Evolutionary conservation across 768 basidiomycete species (phyloP).

Genomic region (Trametes coccinea): DNA sequence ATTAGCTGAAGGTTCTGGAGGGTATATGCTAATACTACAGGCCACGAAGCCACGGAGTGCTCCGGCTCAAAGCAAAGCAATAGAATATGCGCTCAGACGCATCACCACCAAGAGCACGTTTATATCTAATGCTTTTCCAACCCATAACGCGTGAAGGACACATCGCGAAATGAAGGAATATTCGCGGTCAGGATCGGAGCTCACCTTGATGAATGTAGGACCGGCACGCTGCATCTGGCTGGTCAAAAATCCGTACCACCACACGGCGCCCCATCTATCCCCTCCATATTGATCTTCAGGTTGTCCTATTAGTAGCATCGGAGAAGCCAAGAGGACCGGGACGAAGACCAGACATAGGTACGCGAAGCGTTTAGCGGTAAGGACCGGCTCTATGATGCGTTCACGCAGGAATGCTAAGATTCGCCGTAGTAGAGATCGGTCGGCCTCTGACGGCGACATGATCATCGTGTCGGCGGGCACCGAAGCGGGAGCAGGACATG

Average conservation of each 20-base stretch:
- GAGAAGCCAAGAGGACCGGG: constrained; percentile 81
- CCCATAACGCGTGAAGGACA: not conserved
- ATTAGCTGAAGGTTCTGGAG: not conserved
- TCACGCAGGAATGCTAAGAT: constrained; percentile 51
- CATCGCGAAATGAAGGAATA: not conserved
- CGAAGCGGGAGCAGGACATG: constrained; percentile 34
- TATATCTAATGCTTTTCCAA: no score
- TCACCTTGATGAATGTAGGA: constrained; percentile 94
- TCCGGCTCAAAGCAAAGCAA: no score
- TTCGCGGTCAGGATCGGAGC: constrained; percentile 8
- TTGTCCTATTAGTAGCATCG: constrained; percentile 76
- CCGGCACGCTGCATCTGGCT: constrained; percentile 91
- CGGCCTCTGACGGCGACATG: constrained; percentile 66
- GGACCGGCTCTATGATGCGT: constrained; percentile 79
- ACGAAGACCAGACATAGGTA: constrained; percentile 81
- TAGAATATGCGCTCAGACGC: no score
- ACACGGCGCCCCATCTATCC: constrained; percentile 90
- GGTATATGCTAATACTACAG: no score
- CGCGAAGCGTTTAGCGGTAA: constrained; percentile 81
- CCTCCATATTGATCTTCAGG: constrained; percentile 57
- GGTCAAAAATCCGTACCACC: constrained; percentile 96
- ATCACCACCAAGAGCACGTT: no score
- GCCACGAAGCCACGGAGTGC: no score
- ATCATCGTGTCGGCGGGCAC: constrained; percentile 40
- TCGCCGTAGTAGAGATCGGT: constrained; percentile 46